Evolutionary conservation across 768 basidiomycete species (phyloP), one percentile per base, ranked within the genome.

Genomic region (Boletus edulis): DNA sequence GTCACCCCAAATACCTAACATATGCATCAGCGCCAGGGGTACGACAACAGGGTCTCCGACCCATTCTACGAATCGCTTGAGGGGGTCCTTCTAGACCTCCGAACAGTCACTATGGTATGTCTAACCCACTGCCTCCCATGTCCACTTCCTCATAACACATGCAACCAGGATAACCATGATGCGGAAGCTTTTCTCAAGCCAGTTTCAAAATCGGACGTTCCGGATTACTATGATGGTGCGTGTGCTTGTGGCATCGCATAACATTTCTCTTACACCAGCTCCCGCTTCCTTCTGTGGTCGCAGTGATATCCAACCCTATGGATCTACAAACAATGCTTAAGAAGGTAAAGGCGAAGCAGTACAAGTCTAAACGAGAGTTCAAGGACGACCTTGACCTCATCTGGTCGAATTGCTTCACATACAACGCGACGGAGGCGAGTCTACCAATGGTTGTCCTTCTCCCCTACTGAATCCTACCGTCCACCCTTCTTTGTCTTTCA

Each of bases 271-370:
- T 54, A 62, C 57, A 38, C 49, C 38, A 15, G 8, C 34, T 14
- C 32, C 20, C 20, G 11, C 14, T 43, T 22, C 6, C n/a, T 14
- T 44, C 43, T 18, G 52, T 17, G 47, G 35, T 61, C 20, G 12
- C 65, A 98, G 97, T 96, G 62, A 97, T 99, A 70, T 75, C 86
- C 52, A 85, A 85, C 58, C 94, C 97, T 5, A 99, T 99, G 97
- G 97, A 99, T 75, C 78, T 98, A 42, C 85, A 86, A 57, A 90
- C 94, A 0, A 90, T 99, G 82, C 79, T 87, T 49, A 93, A 86
- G 80, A 95, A 95, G 73, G 89, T 98, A 68, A 98, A 97, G 75
- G 77, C 81, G 55, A 91, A 90, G 68, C 81, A 84, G 46, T 98
- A 97, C 81, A 94, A 95, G 73, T 91, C 86, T 31, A 98, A 98